Base-by-base conservation (phyloP, 441 rosid genomes). In the Manihot esculenta region DNA sequence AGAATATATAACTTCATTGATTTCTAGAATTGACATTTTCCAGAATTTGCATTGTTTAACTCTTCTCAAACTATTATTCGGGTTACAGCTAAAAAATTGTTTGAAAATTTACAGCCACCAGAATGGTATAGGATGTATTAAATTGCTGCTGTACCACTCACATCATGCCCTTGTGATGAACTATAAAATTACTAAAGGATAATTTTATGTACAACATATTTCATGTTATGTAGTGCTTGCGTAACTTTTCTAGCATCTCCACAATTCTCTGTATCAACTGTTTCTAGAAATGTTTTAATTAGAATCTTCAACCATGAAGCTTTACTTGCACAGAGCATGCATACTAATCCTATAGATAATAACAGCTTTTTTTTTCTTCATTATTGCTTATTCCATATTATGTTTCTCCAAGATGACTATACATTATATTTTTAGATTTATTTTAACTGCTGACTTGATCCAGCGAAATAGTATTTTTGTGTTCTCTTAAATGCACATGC, bases 21-120 rank as follows among this genome's bases (percentile, higher is more conserved):
- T 2, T 61, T 49, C 21, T 10, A 17, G 38, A 17, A 8, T 24
- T 60, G 2, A 67, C 11, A 38, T 61, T 24, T 27, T 38, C 20
- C 42, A 9, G 18, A 49, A 38, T 65, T 55, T 68, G 2, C 14
- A 5, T 49, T 10, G 10, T 23, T n/a, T 15, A 23, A 9, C 7
- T 21, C 21, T 54, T 38, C 54, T 51, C 59, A 62, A 50, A 49
- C 59, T 70, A 9, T 30, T 47, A 70, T 70, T 62, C 42, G 13
- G n/a, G 42, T 41, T 18, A 35, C 23, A 11, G 68, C 23, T 17
- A 14, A n/a, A n/a, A n/a, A 14, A 23, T 23, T 18, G 17, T 49
- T 61, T 51, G 59, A 26, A 38, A 33, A 50, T 44, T n/a, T 68
- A 42, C 54, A 26, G 54, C 15, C 44, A 24, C 5, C 24, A 3